A percentile compares a stretch with the other conserved stretches of the same genome.
Evolutionary conservation across 208 protist species (phyloP).

Genomic region (Acanthamoeba castellanii): DNA sequence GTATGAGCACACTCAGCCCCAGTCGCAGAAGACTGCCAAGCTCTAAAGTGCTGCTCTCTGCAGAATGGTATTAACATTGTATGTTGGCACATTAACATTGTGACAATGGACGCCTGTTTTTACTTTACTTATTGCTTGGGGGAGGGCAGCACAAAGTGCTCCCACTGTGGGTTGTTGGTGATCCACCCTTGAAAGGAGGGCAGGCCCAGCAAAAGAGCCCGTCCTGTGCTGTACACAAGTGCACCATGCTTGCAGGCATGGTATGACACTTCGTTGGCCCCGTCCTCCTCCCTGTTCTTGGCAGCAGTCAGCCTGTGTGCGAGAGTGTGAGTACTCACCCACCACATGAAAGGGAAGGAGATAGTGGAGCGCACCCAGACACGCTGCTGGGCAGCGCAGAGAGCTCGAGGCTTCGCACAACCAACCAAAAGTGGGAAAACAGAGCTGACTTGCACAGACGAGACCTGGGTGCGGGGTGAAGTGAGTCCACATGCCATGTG

Average conservation of each 20-base stretch:
- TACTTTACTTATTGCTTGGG: too few relatives aligned
- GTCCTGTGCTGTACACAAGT: background rate
- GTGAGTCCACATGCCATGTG: background rate
- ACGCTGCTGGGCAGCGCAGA: background rate
- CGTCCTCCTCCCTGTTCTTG: background rate
- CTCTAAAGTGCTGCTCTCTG: background rate
- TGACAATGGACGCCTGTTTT: too few relatives aligned
- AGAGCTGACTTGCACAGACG: background rate
- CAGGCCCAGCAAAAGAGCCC: background rate
- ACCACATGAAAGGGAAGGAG: too few relatives aligned
- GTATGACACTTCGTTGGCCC: background rate
- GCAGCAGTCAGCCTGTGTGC: background rate
- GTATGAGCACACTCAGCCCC: conserved; percentile 4
- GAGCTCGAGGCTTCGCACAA: background rate
- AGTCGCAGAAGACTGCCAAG: conserved; percentile 16
- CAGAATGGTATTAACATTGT: too few relatives aligned
- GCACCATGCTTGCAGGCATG: background rate
- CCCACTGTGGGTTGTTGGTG: background rate
- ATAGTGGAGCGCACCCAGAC: background rate
- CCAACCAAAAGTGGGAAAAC: background rate
- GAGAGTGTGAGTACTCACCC: too few relatives aligned
- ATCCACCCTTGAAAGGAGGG: conserved; percentile 18
- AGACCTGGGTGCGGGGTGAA: background rate
- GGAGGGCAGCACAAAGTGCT: background rate
- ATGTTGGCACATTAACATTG: too few relatives aligned